Conservation (phyloP, 352 stramenopile genomes). For the Phytopythium ostracodes region DNA sequence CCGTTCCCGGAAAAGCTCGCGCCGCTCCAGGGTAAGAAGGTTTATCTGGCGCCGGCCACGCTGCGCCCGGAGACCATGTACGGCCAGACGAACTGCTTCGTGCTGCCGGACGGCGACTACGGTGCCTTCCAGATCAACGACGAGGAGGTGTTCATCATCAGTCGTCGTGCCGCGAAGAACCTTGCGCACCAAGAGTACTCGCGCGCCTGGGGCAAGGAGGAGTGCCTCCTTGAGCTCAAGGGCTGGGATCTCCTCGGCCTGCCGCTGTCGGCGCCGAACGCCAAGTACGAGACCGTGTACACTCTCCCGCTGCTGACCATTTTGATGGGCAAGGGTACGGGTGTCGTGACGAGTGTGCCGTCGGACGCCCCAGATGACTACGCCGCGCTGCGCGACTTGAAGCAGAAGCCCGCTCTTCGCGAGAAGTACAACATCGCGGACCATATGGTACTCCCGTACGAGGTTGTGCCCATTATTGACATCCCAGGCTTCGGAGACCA, state of each 20-base stretch:
- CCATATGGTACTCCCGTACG: constrained; percentile 97
- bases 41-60: constrained; percentile 98
- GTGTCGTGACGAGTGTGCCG: constrained; percentile 98
- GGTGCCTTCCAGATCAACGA: constrained; percentile 96
- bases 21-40: constrained; percentile 80
- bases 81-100: constrained; percentile 99
- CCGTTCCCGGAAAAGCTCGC: constrained; percentile 75
- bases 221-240: constrained; percentile 90
- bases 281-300: constrained; percentile 98
- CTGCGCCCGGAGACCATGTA: constrained; percentile 99
- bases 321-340: constrained; percentile 99
- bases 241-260: constrained; percentile 97
- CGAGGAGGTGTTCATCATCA: constrained; percentile 96
- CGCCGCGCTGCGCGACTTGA: constrained; percentile 97
- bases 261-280: constrained; percentile 93
- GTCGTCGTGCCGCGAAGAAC: constrained; percentile 89
- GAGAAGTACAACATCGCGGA: constrained; percentile 98
- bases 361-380: constrained; percentile 99
- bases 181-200: constrained; percentile 95
- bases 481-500: constrained; percentile 98
- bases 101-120: constrained; percentile 98
- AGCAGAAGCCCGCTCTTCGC: constrained; percentile 97
- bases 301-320: constrained; percentile 99
- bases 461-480: constrained; percentile 99
- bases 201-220: constrained; percentile 84